Base-by-base conservation (phyloP, 1,139 yeast genomes). In the Saccharomycopsis hybrid region DNA sequence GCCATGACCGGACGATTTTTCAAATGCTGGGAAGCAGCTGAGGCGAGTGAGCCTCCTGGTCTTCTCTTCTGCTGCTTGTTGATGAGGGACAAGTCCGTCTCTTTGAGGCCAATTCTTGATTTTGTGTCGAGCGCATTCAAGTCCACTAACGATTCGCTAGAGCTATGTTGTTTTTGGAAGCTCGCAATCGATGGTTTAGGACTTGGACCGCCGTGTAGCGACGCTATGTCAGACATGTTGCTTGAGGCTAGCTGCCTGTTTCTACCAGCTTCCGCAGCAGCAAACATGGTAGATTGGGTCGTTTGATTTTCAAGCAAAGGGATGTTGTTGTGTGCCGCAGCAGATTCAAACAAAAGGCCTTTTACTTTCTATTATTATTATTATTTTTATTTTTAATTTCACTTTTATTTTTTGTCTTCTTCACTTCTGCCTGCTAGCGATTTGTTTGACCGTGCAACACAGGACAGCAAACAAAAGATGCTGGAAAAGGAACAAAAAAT, bases 31-130 rank as follows among this genome's bases (percentile, higher is more conserved):
- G 53, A 43, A 4, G 55, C 55, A 9, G 55, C 47, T 8, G 39
- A 36, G 4, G 55, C 50, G 11, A 52, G 35, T 4, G 55, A 52
- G 2, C 55, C 55, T 4, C 53, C 55, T 5, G 55, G 55, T 24
- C 53, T 35, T 24, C 53, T 28, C 18, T 55, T 50, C 29, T 33
- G 42, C 28, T 44, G 53, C n/a, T 50, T 48, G 29, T 29, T 49
- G 31, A 52, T 13, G 9, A 43, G 48, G 3, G 49, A 42, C 8
- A 52, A 25, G 36, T 52, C 53, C 1, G 55, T 52, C 35, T 49
- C 53, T 45, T 50, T 50, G 24, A 50, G 30, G 4, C 55, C 55
- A 8, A 47, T 27, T 3, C 43, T 31, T 8, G 46, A 32, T 27
- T 39, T 44, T 9, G 33, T 37, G 33, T 52, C 53, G 2, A 52